Percentiles rank a stretch among this genome's conserved stretches.
phyloP scores from a whole-genome alignment of 164 flowering plant genomes.

The Platanus orientalis region DNA sequence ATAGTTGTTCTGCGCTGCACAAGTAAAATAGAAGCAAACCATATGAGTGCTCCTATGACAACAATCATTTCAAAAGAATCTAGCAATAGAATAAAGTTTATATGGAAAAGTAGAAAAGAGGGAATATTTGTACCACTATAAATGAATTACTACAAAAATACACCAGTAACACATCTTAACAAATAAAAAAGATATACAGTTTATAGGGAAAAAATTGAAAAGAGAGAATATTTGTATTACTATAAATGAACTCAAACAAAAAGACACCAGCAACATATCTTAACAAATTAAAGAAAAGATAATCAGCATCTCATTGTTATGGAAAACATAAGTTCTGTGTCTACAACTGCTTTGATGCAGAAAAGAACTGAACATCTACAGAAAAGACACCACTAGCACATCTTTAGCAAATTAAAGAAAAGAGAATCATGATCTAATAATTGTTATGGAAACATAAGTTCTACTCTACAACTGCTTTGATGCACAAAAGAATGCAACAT shows the following conservation, averaged over 20 bases:
- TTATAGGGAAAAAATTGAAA: neutral
- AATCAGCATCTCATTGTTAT: neutral
- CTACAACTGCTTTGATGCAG: too few species aligned
- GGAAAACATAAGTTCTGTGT: neutral
- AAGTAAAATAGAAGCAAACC: constrained; percentile 11
- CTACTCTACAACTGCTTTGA: neutral
- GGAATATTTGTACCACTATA: neutral
- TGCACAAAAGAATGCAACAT: too few species aligned
- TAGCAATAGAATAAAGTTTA: neutral
- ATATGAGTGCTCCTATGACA: constrained; percentile 6
- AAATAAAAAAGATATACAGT: neutral
- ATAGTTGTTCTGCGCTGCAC: constrained; percentile 72
- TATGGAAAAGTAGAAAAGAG: neutral
- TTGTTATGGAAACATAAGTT: neutral
- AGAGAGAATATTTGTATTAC: neutral
- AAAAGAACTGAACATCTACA: too few species aligned
- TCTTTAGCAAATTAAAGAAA: neutral
- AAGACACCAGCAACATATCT: too few species aligned
- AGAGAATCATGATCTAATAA: neutral
- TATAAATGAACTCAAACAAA: neutral
- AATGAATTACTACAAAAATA: neutral
- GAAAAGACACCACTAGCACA: too few species aligned
- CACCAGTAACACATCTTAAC: neutral
- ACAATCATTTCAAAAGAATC: neutral
- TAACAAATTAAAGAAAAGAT: neutral